Percentiles rank a stretch among this genome's conserved stretches.
phyloP scores from a whole-genome alignment of 1,284 basidiomycete species.

The Ustilago hordei region DNA sequence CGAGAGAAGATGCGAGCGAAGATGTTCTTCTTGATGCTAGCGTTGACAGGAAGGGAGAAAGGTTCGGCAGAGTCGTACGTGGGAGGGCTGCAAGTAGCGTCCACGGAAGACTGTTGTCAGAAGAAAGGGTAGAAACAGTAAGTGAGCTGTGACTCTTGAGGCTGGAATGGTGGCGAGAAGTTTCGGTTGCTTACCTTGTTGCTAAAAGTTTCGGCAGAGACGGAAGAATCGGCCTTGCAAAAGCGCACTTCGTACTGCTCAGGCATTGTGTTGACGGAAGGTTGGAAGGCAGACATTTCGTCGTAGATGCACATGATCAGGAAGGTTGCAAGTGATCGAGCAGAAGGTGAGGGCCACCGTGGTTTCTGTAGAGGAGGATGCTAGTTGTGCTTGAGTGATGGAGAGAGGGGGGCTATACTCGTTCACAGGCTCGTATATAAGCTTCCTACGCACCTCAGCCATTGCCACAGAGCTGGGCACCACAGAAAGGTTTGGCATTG shows the following conservation, averaged over 20 bases:
- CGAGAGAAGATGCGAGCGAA: slow-evolving; percentile 37
- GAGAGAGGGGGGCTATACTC: not conserved
- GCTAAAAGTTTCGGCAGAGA: slow-evolving; percentile 9
- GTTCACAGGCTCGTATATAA: slow-evolving; percentile 10
- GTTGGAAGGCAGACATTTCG: slow-evolving; percentile 5
- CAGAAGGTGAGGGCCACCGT: not conserved
- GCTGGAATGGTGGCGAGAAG: not conserved
- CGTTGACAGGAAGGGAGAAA: not conserved
- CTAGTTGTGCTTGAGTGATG: not conserved
- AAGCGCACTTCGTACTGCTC: slow-evolving; percentile 23
- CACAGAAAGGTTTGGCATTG: not conserved
- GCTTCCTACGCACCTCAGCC: not conserved
- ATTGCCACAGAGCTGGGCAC: too few species aligned
- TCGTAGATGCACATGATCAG: slow-evolving; percentile 37
- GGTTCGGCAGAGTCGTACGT: slow-evolving; percentile 18
- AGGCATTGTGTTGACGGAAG: slow-evolving; percentile 11
- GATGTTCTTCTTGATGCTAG: slow-evolving; percentile 14
- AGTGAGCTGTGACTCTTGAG: not conserved
- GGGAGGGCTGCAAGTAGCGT: slow-evolving; percentile 16
- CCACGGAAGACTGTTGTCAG: slow-evolving; percentile 16
- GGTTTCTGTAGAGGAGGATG: not conserved
- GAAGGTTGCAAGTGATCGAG: not conserved
- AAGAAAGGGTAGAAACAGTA: not conserved
- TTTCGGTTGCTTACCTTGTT: slow-evolving; percentile 11
- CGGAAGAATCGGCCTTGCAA: not conserved